Evolutionary conservation across 148 eudicot genomes (phyloP), one percentile per base, ranked within the genome.

Genomic region (Suaeda aralocaspica): DNA sequence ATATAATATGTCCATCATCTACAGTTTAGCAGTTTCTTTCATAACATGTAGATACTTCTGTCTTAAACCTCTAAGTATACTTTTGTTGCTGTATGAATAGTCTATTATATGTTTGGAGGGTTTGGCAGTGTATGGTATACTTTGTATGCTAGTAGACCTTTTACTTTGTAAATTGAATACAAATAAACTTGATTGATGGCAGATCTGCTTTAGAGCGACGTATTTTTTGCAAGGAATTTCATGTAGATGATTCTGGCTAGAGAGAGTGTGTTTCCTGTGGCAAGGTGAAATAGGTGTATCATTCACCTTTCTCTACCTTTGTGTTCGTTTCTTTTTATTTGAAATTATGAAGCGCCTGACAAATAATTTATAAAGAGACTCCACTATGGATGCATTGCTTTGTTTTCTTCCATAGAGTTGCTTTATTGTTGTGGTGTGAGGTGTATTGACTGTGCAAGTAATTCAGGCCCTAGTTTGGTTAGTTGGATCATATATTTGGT

Each of bases 351-450:
- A 56, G 46, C 55, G 61, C 46, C 71, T 76, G 36, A 75, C 34
- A 65, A 24, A 18, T 59, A 59, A 74, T 74, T 22, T 71, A 73
- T 69, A 46, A 91, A 94, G 99, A 88, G 79, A 63, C 93, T 94
- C 63, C 99, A 94, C 80, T 94, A 97, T 80, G 99, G 99, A 77
- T 94, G 99, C 82, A 85, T 94, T 78, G 91, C 93, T 81, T 94
- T 96, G 15, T 75, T 80, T 76, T 67, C 89, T 71, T 89, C 85
- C 72, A 79, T 94, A 26, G 96, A 85, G 84, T 78, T 94, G 70
- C 88, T 94, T 46, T 95, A 94, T 72, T 72, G 81, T 53, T 92
- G 93, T 77, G 99, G 99, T 53, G 91, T 94, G 30, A 89, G 76
- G 64, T 94, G 99, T 77, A 69, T 74, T 60, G 78, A 57, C 74